Base-by-base conservation (phyloP, 768 basidiomycete species). In the Polyporus arcularius region DNA sequence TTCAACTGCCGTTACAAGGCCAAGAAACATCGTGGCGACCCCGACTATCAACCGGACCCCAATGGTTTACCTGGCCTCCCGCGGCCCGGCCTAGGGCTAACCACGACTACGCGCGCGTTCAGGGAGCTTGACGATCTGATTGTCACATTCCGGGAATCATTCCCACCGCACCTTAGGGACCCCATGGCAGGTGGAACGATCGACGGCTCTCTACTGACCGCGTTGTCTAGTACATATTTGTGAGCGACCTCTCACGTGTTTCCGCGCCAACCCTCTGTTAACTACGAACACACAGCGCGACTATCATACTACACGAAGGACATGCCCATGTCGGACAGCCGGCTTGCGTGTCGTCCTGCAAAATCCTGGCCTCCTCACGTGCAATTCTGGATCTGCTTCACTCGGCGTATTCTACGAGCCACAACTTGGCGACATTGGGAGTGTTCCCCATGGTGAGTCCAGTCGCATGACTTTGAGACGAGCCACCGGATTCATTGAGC, bases 291-390 rank as follows among this genome's bases (percentile, higher is more conserved):
- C 18, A 48, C 64, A 92, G 90, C 12, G 82, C 87, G 6, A 83
- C 76, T 14, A 87, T 92, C 53, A 76, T 90, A 18, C 73, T 92
- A 43, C 90, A 92, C 65, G 90, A 92, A 63, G 88, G 89, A 3
- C 89, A 90, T 67, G 88, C 89, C 16, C 81, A 84, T 60, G 77
- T 88, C 49, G 76, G 78, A 28, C 75, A 73, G 48, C 78, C 79
- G 16, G 82, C 83, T 39, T 92, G 89, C 65, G 78, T 85, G 43
- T 90, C 88, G 43, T 86, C 89, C 14, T 78, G 85, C 65, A 88
- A 84, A 67, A 85, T 91, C 32, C 74, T 91, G 8, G 81, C 80
- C 0, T 84, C 89, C 28, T 83, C 89, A 2, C 81, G 90, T 50
- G 79, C 82, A 1, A 84, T 89, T 42, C 74, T 91, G 45, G 85